Evolutionary conservation across 2,329 filamentous ascomycete species (phyloP).

Genomic region (Talaromyces sp.): DNA sequence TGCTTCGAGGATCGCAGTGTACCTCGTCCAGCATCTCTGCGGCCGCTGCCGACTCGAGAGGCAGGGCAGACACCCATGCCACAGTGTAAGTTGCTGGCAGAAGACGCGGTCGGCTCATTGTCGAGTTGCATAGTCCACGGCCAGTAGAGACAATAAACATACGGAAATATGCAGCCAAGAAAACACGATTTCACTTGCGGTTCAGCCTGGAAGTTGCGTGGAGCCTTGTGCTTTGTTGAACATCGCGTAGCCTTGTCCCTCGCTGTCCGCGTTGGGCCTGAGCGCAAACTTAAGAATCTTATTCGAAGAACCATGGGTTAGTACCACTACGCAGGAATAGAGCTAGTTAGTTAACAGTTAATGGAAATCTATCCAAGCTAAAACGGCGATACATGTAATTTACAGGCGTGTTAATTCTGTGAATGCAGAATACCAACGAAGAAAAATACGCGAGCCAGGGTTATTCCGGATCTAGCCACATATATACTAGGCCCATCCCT

Average conservation of each 20-base stretch:
- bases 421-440: neutral
- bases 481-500: neutral
- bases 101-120: slow-evolving; percentile 6
- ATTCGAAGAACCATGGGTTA: no score
- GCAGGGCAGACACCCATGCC: slow-evolving; percentile 12
- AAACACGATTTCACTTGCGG: neutral
- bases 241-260: neutral
- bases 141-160: neutral
- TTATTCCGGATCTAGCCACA: neutral
- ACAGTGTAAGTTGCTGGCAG: slow-evolving; percentile 7
- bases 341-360: no score
- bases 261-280: neutral
- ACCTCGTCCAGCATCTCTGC: slow-evolving; percentile 10
- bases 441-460: neutral
- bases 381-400: neutral
- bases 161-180: neutral
- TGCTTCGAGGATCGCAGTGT: neutral
- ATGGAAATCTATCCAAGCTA: no score
- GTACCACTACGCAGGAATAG: no score
- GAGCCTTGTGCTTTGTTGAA: slow-evolving; percentile 3
- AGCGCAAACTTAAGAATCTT: neutral
- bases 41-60: slow-evolving; percentile 10
- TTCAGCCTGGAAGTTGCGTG: neutral
- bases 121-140: slow-evolving; percentile 4
- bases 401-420: neutral